These are phyloP conservation scores for Botrytis tulipae DNA, from an alignment of 2,329 filamentous ascomycete genomes.

Conservation along the genomic window DNA sequence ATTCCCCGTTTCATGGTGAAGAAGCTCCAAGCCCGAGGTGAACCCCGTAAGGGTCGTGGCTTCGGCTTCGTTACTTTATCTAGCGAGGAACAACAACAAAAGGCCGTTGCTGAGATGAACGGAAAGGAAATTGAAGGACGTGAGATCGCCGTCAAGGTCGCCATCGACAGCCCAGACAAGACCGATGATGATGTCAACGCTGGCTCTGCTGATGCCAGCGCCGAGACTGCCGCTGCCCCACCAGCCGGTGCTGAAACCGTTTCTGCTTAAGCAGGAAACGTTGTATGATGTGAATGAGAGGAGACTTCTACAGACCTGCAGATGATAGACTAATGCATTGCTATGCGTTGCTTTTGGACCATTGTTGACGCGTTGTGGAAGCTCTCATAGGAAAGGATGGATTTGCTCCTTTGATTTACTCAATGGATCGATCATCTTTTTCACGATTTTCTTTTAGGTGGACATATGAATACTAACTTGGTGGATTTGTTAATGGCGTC, in stretches of 20 bases:
- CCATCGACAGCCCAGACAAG: constrained; percentile 99
- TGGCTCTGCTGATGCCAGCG: constrained; percentile 45
- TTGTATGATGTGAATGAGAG: constrained; percentile 38
- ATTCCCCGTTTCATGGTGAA: constrained; percentile 99
- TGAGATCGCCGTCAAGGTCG: constrained; percentile 99
- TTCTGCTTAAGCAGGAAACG: constrained; percentile 39
- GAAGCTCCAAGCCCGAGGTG: constrained; percentile 97
- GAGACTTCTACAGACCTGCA: constrained; percentile 24
- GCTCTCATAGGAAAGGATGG: constrained; percentile 26
- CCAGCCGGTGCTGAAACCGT: constrained; percentile 60
- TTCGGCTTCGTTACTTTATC: constrained; percentile 97
- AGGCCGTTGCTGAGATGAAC: constrained; percentile 98
- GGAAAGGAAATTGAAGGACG: constrained; percentile 98
- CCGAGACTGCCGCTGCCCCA: constrained; percentile 35
- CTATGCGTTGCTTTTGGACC: constrained; percentile 35
- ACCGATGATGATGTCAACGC: constrained; percentile 76
- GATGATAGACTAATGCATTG: constrained; percentile 28
- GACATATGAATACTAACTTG: constrained; percentile 26
- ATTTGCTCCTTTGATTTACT: constrained; percentile 28
- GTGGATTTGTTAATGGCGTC: constrained; percentile 32
- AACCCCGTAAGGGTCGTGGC: constrained; percentile 97
- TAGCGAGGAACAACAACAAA: constrained; percentile 93
- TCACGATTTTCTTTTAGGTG: constrained; percentile 39
- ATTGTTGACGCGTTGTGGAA: constrained; percentile 29
- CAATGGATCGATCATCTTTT: constrained; percentile 30